These are phyloP conservation scores for Eragrostis tef DNA, from an alignment of 202 grass and related monocot species.

Conservation along the genomic window DNA sequence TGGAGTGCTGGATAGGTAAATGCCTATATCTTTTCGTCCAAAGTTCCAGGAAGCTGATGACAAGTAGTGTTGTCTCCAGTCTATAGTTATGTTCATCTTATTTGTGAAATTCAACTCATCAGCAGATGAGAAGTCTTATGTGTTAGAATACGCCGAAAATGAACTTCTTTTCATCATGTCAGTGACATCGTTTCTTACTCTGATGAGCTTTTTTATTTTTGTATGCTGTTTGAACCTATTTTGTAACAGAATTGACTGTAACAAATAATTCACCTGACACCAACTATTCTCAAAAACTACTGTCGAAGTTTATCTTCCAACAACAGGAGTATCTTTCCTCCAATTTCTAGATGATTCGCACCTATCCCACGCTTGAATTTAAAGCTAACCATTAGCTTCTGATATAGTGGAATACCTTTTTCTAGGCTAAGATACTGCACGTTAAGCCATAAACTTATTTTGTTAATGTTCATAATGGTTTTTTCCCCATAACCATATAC, in stretches of 20 bases:
- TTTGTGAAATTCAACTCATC: neutral
- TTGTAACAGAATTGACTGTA: slow-evolving; percentile 7
- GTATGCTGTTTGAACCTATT: neutral
- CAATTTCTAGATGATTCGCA: neutral
- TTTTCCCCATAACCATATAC: neutral
- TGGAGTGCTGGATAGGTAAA: slow-evolving; percentile 99
- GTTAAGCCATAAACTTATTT: slow-evolving; percentile 10
- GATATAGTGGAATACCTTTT: neutral
- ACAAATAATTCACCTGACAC: slow-evolving; percentile 11
- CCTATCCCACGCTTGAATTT: neutral
- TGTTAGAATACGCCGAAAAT: slow-evolving; percentile 17
- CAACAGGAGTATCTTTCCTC: neutral
- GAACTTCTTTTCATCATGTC: slow-evolving; percentile 17
- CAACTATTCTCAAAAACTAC: slow-evolving; percentile 5
- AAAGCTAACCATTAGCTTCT: slow-evolving; percentile 11
- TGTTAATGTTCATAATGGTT: slow-evolving; percentile 2
- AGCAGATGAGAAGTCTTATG: neutral
- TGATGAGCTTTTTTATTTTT: neutral
- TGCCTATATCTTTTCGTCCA: slow-evolving; percentile 22
- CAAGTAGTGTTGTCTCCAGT: slow-evolving; percentile 6
- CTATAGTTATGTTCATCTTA: slow-evolving; percentile 29
- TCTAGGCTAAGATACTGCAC: neutral
- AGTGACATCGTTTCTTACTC: slow-evolving; percentile 31
- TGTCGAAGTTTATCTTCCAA: neutral
- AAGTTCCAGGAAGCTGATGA: slow-evolving; percentile 7